Evolutionary conservation across 2,329 filamentous ascomycete genomes (phyloP).

Genomic region (Cadophora sp.): DNA sequence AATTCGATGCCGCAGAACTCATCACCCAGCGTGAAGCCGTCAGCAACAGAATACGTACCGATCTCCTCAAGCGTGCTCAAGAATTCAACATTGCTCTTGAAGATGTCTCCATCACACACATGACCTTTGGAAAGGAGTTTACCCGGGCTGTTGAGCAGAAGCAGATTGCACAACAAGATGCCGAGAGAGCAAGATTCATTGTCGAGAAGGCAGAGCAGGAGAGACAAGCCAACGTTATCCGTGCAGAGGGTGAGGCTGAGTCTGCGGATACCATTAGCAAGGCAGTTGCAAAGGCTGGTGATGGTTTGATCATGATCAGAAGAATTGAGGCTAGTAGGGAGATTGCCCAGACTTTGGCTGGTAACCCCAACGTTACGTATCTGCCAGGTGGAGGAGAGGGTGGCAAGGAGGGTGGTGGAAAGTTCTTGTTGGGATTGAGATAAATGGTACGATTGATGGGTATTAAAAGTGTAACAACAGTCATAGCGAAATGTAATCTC

Average conservation of each 20-base stretch:
- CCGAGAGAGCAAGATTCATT: conserved; percentile 95
- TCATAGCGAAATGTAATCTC: conserved; percentile 41
- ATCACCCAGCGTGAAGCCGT: conserved; percentile 99
- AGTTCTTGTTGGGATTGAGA: conserved; percentile 71
- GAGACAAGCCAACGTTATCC: conserved; percentile 96
- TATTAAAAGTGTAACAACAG: conserved; percentile 37
- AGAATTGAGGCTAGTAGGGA: conserved; percentile 97
- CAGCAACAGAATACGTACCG: conserved; percentile 88
- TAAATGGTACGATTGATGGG: conserved; percentile 34
- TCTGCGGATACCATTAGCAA: conserved; percentile 93
- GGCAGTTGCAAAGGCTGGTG: conserved; percentile 90
- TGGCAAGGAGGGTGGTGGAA: conserved; percentile 57
- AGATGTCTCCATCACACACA: conserved; percentile 99
- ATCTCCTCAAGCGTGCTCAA: conserved; percentile 88
- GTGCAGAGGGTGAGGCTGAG: conserved; percentile 97
- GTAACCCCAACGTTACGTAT: conserved; percentile 96
- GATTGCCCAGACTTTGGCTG: conserved; percentile 87
- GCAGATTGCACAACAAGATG: conserved; percentile 99
- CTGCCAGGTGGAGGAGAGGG: conserved; percentile 79
- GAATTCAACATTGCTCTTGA: conserved; percentile 99
- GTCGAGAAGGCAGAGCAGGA: conserved; percentile 99
- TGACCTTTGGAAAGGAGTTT: conserved; percentile 99
- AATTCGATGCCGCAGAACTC: conserved; percentile 97
- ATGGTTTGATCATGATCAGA: conserved; percentile 93
- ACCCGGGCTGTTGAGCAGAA: conserved; percentile 99